Conservation (phyloP, 164 flowering plant genomes). For the Magnolia changhungtana region DNA sequence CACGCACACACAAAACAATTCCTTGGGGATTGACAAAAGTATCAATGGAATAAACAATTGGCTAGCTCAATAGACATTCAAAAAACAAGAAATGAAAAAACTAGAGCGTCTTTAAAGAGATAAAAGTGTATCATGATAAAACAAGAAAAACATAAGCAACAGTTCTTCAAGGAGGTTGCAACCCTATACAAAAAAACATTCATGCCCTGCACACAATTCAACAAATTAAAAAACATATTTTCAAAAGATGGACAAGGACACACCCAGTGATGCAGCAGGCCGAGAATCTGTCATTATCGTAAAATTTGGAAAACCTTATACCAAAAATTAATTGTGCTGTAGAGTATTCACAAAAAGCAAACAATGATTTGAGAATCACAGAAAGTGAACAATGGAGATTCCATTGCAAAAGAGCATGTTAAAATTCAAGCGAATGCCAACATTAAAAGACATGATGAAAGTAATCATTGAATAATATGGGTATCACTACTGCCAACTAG, state of each 20-base stretch:
- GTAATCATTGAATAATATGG: not conserved
- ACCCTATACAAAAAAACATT: too few relatives aligned
- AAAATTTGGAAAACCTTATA: constrained; percentile 66
- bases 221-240: not conserved
- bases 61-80: too few relatives aligned
- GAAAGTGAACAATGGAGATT: not conserved
- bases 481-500: not conserved
- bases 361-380: not conserved
- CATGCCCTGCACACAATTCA: too few relatives aligned
- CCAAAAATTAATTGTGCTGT: constrained; percentile 57
- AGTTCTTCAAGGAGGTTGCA: too few relatives aligned
- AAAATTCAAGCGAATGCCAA: not conserved
- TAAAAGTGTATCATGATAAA: too few relatives aligned
- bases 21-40: too few relatives aligned
- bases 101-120: too few relatives aligned
- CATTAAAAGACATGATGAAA: constrained; percentile 1
- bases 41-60: too few relatives aligned
- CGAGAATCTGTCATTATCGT: constrained; percentile 30
- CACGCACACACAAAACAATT: too few relatives aligned
- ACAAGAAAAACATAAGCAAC: too few relatives aligned
- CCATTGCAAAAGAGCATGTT: not conserved
- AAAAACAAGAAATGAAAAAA: too few relatives aligned
- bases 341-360: constrained; percentile 15
- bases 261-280: constrained; percentile 52
- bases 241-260: constrained; percentile 4